A percentile compares a stretch with the other conserved stretches of the same genome.
Evolutionary conservation across 2,329 filamentous ascomycete species (phyloP).

Genomic region (Pseudocercospora cruenta): DNA sequence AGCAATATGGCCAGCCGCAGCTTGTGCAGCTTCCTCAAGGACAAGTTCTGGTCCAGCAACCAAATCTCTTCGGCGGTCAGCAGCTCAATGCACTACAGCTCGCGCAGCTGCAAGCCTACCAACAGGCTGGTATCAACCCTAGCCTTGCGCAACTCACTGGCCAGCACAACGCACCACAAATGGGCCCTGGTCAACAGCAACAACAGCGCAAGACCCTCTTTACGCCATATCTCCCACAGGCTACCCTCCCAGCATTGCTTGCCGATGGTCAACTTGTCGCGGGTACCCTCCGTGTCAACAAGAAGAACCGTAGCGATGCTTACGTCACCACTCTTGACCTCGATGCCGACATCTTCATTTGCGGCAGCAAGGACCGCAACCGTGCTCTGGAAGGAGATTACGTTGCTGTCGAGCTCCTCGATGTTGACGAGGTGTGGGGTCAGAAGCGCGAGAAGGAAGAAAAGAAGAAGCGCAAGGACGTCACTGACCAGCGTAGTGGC

Average conservation of each 20-base stretch:
- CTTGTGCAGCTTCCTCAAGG: conserved; percentile 81
- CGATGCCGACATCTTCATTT: conserved; percentile 99
- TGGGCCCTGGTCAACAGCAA: conserved; percentile 65
- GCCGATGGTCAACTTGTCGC: conserved; percentile 92
- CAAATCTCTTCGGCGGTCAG: conserved; percentile 81
- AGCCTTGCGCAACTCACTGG: conserved; percentile 49
- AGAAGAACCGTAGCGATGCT: conserved; percentile 98
- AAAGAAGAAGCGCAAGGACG: conserved; percentile 99
- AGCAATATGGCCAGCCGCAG: conserved; percentile 82
- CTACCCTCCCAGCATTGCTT: conserved; percentile 85
- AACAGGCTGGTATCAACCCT: conserved; percentile 73
- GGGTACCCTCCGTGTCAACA: conserved; percentile 96
- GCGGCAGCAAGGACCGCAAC: conserved; percentile 97
- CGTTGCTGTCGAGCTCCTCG: conserved; percentile 91
- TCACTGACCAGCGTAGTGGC: conserved; percentile 84
- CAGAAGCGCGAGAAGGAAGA: conserved; percentile 99
- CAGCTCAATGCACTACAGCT: conserved; percentile 86
- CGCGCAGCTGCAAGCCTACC: conserved; percentile 86
- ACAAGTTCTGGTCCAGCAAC: conserved; percentile 77
- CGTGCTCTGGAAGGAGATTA: conserved; percentile 94
- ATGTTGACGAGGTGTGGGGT: conserved; percentile 97
- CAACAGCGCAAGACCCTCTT: conserved; percentile 97
- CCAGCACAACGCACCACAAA: conserved; percentile 40
- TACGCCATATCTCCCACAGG: conserved; percentile 95
- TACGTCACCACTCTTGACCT: conserved; percentile 95